Percentiles rank a stretch among this genome's conserved stretches.
Evolutionary conservation across 2,329 filamentous ascomycete genomes (phyloP).

Genomic region (Phyllosticta capitalensis): DNA sequence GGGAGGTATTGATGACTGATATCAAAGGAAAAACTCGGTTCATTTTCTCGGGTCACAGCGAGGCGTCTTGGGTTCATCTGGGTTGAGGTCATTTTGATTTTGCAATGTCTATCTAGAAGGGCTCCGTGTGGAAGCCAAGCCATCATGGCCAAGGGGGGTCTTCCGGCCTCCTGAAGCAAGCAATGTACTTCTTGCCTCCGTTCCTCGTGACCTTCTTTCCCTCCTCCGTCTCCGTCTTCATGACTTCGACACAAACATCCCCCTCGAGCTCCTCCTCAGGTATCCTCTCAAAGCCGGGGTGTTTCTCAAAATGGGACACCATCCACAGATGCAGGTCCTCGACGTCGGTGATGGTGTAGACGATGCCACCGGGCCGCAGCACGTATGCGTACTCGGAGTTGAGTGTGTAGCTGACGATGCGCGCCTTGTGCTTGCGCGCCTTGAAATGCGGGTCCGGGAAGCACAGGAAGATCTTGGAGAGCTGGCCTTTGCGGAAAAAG

Average conservation of each 20-base stretch:
- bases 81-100: slow-evolving; percentile 7
- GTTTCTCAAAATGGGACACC: slow-evolving; percentile 70
- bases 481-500: slow-evolving; percentile 74
- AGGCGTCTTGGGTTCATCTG: slow-evolving; percentile 18
- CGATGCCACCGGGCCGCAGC: slow-evolving; percentile 68
- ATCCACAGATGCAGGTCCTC: slow-evolving; percentile 92
- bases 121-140: background rate
- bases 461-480: slow-evolving; percentile 91
- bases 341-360: slow-evolving; percentile 97
- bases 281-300: slow-evolving; percentile 71
- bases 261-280: slow-evolving; percentile 54
- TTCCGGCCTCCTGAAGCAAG: slow-evolving; percentile 70
- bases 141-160: slow-evolving; percentile 64
- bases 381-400: slow-evolving; percentile 92
- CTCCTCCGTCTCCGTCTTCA: slow-evolving; percentile 84
- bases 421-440: slow-evolving; percentile 88
- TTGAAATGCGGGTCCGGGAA: slow-evolving; percentile 99
- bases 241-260: slow-evolving; percentile 63
- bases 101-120: slow-evolving; percentile 3
- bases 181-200: slow-evolving; percentile 82
- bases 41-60: slow-evolving; percentile 17
- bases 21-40: slow-evolving; percentile 3
- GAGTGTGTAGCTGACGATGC: slow-evolving; percentile 81
- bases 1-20: slow-evolving; percentile 59
- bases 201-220: slow-evolving; percentile 94